A percentile compares a stretch with the other conserved stretches of the same genome.
These are phyloP conservation scores for Rachicladosporium sp. DNA, from an alignment of 2,329 filamentous ascomycete species.

Conservation along the genomic window DNA sequence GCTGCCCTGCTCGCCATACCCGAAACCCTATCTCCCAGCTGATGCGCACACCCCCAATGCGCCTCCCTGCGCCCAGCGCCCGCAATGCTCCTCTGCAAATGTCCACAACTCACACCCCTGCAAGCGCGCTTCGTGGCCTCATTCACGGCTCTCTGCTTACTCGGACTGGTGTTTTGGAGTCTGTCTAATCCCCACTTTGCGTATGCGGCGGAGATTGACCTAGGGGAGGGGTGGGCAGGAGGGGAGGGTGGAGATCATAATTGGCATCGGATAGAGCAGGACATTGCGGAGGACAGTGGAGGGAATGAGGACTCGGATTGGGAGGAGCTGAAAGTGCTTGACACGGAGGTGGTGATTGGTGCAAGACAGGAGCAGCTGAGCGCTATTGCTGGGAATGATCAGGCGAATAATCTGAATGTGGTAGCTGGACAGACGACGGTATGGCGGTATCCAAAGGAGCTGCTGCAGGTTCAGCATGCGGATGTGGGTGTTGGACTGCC, in stretches of 20 bases:
- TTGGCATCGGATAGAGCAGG: slow-evolving; percentile 33
- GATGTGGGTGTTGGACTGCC: slow-evolving; percentile 19
- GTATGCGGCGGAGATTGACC: slow-evolving; percentile 45
- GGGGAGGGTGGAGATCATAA: slow-evolving; percentile 33
- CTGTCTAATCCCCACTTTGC: slow-evolving; percentile 49
- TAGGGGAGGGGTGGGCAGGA: slow-evolving; percentile 10
- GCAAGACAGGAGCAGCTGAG: slow-evolving; percentile 28
- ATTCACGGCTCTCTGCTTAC: slow-evolving; percentile 46
- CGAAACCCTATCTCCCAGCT: too few relatives aligned
- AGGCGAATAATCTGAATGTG: slow-evolving; percentile 47
- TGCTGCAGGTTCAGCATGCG: slow-evolving; percentile 36
- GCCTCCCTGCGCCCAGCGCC: too few relatives aligned
- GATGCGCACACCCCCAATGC: too few relatives aligned
- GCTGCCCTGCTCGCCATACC: too few relatives aligned
- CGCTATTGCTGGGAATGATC: slow-evolving; percentile 47
- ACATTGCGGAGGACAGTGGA: slow-evolving; percentile 20
- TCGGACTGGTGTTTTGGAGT: slow-evolving; percentile 49
- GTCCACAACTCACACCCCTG: slow-evolving; percentile 48
- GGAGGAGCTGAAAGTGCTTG: too few relatives aligned
- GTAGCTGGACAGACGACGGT: slow-evolving; percentile 48
- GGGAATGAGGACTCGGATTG: slow-evolving; percentile 13
- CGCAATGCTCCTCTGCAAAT: slow-evolving; percentile 22
- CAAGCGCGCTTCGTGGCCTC: slow-evolving; percentile 63
- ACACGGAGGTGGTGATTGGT: neutral
- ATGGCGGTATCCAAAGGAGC: slow-evolving; percentile 50